Base-by-base conservation (phyloP, 2,329 filamentous ascomycete species). In the Botrytis aclada region DNA sequence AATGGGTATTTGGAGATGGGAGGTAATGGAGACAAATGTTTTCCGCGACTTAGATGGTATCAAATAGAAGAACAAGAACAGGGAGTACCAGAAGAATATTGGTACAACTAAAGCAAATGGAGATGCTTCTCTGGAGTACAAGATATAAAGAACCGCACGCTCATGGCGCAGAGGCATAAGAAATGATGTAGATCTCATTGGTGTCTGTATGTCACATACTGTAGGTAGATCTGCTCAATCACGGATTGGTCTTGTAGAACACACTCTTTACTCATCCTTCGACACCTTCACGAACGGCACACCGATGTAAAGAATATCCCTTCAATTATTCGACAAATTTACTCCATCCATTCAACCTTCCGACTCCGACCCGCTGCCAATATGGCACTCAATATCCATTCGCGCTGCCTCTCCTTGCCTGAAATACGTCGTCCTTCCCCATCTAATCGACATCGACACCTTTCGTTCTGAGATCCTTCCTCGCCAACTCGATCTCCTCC, bases 401-500 rank as follows among this genome's bases (percentile, higher is more conserved):
- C 61, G 43, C 34, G 37, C 37, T 43, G 22, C 54, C n/a, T 47
- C 37, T 34, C 47, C 29, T 18, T 47, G 32, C 39, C 47, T 6
- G 22, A 64, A 45, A 29, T 9, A 32, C 39, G 34, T 37, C 51
- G 32, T 67, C 37, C 51, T 29, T 22, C 63, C 29, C 32, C 54
- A 43, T 60, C 45, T 78, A 81, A 75, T 81, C 80, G 70, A 81
- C 79, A 74, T 92, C 89, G 58, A 97, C 93, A 14, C 93, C 93
- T 82, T 92, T 88, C 74, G 86, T 86, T 80, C 88, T 88, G 82
- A 97, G 84, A 78, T 97, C 93, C 75, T 84, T 84, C 85, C 92
- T 91, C 76, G 93, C 93, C 82, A 90, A 78, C 75, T 93, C 88
- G 80, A 97, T 96, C 84, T 98, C 93, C 79, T 85, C 86, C 87